Conservation (phyloP, 2,329 filamentous ascomycete genomes). For the Aspergillus nomiae region DNA sequence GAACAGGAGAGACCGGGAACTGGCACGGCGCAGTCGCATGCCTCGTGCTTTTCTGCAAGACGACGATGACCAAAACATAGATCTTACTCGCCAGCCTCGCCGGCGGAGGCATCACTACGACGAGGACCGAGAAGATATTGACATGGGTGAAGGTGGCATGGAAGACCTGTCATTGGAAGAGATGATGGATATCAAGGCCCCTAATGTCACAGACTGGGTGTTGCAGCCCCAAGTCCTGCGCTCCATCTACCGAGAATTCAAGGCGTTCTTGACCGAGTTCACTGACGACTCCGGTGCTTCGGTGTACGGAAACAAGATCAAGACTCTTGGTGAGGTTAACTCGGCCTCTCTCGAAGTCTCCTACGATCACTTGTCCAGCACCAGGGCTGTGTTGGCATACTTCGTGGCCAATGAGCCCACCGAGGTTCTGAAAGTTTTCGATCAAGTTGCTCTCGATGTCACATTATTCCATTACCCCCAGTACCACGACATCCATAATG, state of each 20-base stretch:
- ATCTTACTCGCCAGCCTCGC: slow-evolving; percentile 82
- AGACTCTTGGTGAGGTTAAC: slow-evolving; percentile 95
- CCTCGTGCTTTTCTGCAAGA: slow-evolving; percentile 65
- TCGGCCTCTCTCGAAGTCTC: slow-evolving; percentile 95
- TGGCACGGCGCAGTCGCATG: slow-evolving; percentile 60
- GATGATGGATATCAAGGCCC: slow-evolving; percentile 87
- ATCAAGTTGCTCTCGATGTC: slow-evolving; percentile 94
- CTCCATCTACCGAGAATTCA: slow-evolving; percentile 95
- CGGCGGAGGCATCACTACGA: slow-evolving; percentile 88
- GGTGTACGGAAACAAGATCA: slow-evolving; percentile 91
- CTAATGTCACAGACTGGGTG: slow-evolving; percentile 94
- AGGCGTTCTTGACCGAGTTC: slow-evolving; percentile 94
- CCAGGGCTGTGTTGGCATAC: slow-evolving; percentile 91
- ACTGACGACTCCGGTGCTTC: slow-evolving; percentile 86
- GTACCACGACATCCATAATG: slow-evolving; percentile 95
- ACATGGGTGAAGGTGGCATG: slow-evolving; percentile 92
- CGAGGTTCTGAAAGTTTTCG: slow-evolving; percentile 95
- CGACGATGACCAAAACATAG: slow-evolving; percentile 81
- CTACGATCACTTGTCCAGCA: slow-evolving; percentile 85
- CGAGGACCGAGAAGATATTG: slow-evolving; percentile 85
- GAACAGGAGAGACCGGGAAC: slow-evolving; percentile 63
- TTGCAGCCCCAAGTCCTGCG: slow-evolving; percentile 84
- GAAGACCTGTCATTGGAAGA: slow-evolving; percentile 91
- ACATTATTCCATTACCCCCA: slow-evolving; percentile 95
- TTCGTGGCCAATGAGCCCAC: slow-evolving; percentile 93